Percentiles rank a stretch among this genome's conserved stretches.
Evolutionary conservation across 78 protist species (phyloP).

Genomic region (Cavenderia fasciculata): DNA sequence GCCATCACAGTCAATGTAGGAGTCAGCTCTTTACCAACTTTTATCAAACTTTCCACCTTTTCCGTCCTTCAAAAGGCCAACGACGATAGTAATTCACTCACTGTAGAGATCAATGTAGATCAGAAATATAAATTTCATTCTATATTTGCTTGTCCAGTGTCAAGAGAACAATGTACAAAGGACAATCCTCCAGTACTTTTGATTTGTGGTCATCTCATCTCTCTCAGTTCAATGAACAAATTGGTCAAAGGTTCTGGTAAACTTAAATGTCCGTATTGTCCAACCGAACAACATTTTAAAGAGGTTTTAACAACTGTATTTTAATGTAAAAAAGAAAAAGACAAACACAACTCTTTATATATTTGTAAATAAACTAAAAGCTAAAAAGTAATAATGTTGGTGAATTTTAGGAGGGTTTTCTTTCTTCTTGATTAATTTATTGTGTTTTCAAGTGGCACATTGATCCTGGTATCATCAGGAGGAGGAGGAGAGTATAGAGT

Average conservation of each 20-base stretch:
- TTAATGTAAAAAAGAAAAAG: neutral
- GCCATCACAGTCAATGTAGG: constrained; percentile 72
- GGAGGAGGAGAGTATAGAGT: no score
- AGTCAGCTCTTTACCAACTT: constrained; percentile 78
- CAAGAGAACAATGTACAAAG: constrained; percentile 83
- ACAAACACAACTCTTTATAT: no score
- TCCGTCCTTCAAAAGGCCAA: constrained; percentile 37
- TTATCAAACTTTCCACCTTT: constrained; percentile 64
- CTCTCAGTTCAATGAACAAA: constrained; percentile 47
- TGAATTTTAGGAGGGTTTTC: no score
- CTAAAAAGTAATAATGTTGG: no score
- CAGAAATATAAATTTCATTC: constrained; percentile 78
- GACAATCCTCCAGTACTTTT: constrained; percentile 89
- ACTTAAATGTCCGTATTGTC: constrained; percentile 93
- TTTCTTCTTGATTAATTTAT: no score
- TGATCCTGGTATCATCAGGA: no score
- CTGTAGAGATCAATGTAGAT: constrained; percentile 53
- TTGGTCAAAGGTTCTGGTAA: constrained; percentile 74
- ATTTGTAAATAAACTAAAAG: no score
- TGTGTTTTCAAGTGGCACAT: no score
- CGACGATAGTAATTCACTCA: constrained; percentile 48
- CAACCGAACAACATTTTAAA: constrained; percentile 72
- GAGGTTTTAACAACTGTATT: constrained; percentile 56
- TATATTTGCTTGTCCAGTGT: constrained; percentile 91
- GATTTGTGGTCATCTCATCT: constrained; percentile 88